These are phyloP conservation scores for Hypoxylon sp. DNA, from an alignment of 2,329 filamentous ascomycete species.

Conservation along the genomic window DNA sequence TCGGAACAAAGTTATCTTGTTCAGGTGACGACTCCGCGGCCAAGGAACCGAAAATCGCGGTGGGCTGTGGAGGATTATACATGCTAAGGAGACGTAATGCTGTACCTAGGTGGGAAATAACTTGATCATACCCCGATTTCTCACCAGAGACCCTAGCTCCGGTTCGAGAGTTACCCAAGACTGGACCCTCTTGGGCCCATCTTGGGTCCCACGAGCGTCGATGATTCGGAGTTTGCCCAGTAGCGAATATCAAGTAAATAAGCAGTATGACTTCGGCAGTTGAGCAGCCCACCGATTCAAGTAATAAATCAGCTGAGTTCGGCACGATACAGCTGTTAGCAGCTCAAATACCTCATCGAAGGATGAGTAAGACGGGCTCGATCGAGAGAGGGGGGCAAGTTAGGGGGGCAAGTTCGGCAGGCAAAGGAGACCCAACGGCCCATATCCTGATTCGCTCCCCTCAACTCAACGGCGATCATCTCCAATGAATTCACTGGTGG, in stretches of 20 bases:
- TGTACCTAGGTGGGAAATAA: conserved; percentile 10
- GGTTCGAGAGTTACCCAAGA: conserved; percentile 13
- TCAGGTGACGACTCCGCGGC: conserved; percentile 36
- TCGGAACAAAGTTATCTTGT: conserved; percentile 32
- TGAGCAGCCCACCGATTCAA: conserved; percentile 24
- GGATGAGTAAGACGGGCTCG: conserved; percentile 16
- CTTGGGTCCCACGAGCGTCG: conserved; percentile 18
- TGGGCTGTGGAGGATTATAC: conserved; percentile 30
- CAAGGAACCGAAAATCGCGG: conserved; percentile 24
- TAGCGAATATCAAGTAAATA: conserved; percentile 23
- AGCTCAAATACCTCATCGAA: conserved; percentile 25
- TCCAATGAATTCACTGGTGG: conserved; percentile 15
- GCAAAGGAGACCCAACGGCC: conserved; percentile 14
- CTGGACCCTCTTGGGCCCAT: conserved; percentile 5
- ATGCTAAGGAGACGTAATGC: conserved; percentile 18
- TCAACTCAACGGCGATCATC: conserved; percentile 10
- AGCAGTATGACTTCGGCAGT: conserved; percentile 33
- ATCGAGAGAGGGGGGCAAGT: conserved; percentile 23
- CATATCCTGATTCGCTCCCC: conserved; percentile 30
- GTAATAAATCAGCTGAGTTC: conserved; percentile 20
- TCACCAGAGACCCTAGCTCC: conserved; percentile 15
- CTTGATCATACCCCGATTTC: conserved; percentile 18
- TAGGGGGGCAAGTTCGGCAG: conserved; percentile 36
- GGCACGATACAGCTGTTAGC: conserved; percentile 10
- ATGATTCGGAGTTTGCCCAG: conserved; percentile 26